Percentiles rank a stretch among this genome's conserved stretches.
Conservation (phyloP, 352 stramenopile genomes). For the Blastocystis sp. region DNA sequence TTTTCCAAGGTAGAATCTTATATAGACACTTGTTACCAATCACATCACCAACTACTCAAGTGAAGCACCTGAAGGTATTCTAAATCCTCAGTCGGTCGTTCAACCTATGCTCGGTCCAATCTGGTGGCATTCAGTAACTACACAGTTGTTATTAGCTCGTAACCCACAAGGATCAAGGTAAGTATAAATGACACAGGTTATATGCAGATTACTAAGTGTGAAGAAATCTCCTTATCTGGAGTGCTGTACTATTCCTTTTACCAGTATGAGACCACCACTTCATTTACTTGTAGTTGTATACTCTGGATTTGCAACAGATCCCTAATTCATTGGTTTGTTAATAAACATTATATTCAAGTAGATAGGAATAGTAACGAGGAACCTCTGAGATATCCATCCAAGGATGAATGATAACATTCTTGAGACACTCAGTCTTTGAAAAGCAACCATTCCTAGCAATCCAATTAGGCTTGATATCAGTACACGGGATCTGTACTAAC, state of each 20-base stretch:
- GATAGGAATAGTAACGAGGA: slow-evolving; percentile 16
- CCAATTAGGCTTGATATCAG: background rate
- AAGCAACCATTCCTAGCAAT: slow-evolving; percentile 26
- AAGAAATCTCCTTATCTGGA: background rate
- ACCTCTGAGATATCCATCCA: background rate
- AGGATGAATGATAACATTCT: slow-evolving; percentile 33
- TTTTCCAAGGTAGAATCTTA: background rate
- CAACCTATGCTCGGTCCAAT: slow-evolving; percentile 4
- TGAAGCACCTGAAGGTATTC: background rate
- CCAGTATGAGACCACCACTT: background rate
- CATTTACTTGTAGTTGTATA: background rate
- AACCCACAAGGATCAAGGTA: background rate
- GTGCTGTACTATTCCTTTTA: background rate
- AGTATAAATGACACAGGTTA: no score
- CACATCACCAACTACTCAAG: background rate
- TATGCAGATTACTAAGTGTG: background rate
- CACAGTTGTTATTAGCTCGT: slow-evolving; percentile 7
- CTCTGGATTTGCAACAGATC: background rate
- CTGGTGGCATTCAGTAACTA: slow-evolving; percentile 39
- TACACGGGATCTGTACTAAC: slow-evolving; percentile 15
- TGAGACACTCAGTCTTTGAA: background rate
- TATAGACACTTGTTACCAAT: slow-evolving; percentile 42
- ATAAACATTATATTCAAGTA: background rate
- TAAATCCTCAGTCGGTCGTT: background rate
- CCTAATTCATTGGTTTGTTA: background rate